Conservation (phyloP, 2,329 filamentous ascomycete genomes). For the Phialophora verrucosa region DNA sequence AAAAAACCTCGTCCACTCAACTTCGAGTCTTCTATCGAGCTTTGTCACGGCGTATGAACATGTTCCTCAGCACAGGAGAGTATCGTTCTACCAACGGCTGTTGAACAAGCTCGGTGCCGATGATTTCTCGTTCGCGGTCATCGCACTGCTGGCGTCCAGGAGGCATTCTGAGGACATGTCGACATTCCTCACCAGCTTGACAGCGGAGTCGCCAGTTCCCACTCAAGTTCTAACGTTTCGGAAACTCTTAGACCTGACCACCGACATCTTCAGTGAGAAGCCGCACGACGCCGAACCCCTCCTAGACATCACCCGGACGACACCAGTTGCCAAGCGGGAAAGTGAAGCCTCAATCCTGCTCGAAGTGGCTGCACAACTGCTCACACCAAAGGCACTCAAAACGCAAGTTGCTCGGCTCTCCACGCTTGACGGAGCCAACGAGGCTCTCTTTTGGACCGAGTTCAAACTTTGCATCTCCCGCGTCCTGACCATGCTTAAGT, state of each 20-base stretch:
- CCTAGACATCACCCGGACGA: slow-evolving; percentile 63
- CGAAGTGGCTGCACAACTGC: slow-evolving; percentile 35
- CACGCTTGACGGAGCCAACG: slow-evolving; percentile 19
- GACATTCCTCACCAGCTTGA: slow-evolving; percentile 75
- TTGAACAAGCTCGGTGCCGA: slow-evolving; percentile 82
- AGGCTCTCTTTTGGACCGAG: slow-evolving; percentile 35
- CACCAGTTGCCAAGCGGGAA: slow-evolving; percentile 37
- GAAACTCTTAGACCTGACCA: slow-evolving; percentile 75
- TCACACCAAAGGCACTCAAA: slow-evolving; percentile 32
- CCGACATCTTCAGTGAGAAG: slow-evolving; percentile 76
- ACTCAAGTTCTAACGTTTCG: slow-evolving; percentile 77
- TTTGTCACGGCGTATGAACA: slow-evolving; percentile 97
- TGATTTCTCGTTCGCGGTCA: slow-evolving; percentile 85
- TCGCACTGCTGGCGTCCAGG: slow-evolving; percentile 88
- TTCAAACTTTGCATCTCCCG: slow-evolving; percentile 39
- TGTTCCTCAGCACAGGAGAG: slow-evolving; percentile 83
- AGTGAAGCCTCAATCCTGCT: slow-evolving; percentile 52
- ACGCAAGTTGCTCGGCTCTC: slow-evolving; percentile 21
- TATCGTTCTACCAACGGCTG: slow-evolving; percentile 81
- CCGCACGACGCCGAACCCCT: slow-evolving; percentile 74
- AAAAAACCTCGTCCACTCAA: slow-evolving; percentile 70
- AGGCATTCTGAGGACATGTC: slow-evolving; percentile 79
- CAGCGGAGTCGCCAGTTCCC: slow-evolving; percentile 73
- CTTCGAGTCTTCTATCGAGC: slow-evolving; percentile 88
- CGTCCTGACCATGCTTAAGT: slow-evolving; percentile 30